Evolutionary conservation across 73 alveolate species (phyloP).

Genomic region (Paramecium caudatum): DNA sequence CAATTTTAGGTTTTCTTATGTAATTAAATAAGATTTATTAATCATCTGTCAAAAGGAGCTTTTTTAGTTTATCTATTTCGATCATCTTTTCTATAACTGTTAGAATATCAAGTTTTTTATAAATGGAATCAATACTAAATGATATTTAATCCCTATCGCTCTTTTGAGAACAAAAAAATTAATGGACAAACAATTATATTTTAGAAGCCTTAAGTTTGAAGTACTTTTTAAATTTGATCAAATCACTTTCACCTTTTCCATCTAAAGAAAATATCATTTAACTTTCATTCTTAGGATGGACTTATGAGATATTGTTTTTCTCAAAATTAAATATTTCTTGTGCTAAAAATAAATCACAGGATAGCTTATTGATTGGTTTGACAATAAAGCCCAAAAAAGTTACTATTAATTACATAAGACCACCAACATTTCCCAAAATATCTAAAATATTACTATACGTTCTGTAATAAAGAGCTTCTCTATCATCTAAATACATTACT

Average conservation of each 20-base stretch:
- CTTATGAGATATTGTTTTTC: not conserved
- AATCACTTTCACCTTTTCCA: not conserved
- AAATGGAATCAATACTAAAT: slow-evolving; percentile 11
- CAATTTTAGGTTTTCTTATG: slow-evolving; percentile 6
- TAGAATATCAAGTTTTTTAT: not conserved
- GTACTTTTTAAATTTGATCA: not conserved
- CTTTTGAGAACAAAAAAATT: not conserved
- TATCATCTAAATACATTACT: slow-evolving; percentile 9
- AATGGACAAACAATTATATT: not conserved
- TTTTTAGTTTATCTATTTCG: slow-evolving; percentile 44
- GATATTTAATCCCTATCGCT: not conserved
- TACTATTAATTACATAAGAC: not conserved
- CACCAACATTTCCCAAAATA: slow-evolving; percentile 25
- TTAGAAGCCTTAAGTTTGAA: not conserved
- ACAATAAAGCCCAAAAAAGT: not conserved
- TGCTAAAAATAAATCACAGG: slow-evolving; percentile 55
- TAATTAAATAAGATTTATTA: slow-evolving; percentile 39
- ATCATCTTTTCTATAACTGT: not conserved
- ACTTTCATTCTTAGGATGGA: not conserved
- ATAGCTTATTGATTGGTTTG: not conserved
- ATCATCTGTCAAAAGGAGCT: slow-evolving; percentile 4
- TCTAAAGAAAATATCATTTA: not conserved
- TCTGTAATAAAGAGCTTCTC: slow-evolving; percentile 15
- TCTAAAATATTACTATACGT: slow-evolving; percentile 51
- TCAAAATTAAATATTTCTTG: slow-evolving; percentile 3